Evolutionary conservation across 371 early-diverging fungal genomes (phyloP).

Genomic region (Haplosporangium sp.): DNA sequence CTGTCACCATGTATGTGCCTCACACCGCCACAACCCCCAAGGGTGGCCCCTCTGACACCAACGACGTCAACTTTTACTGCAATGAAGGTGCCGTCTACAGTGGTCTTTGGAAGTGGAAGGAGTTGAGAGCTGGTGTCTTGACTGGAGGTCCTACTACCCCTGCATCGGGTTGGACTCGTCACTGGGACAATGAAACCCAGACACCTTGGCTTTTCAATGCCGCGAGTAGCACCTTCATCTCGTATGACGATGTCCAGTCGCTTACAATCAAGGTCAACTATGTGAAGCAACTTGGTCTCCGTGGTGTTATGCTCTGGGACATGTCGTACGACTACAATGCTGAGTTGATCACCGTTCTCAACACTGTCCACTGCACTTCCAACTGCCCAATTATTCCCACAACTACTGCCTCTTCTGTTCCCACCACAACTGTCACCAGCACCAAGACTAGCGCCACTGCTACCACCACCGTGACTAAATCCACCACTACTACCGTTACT

Average conservation of each 20-base stretch:
- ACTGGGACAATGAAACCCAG: conserved; percentile 72
- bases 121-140: conserved; percentile 67
- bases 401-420: conserved; percentile 10
- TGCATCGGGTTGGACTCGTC: conserved; percentile 62
- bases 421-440: conserved; percentile 6
- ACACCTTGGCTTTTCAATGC: conserved; percentile 83
- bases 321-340: conserved; percentile 60
- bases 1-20: conserved; percentile 53
- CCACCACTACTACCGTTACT: conserved; percentile 17
- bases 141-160: conserved; percentile 58
- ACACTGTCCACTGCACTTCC: conserved; percentile 53
- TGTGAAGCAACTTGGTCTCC: conserved; percentile 62
- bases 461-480: conserved; percentile 1
- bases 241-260: conserved; percentile 75
- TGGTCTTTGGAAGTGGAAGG: conserved; percentile 74
- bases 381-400: conserved; percentile 24
- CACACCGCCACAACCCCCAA: conserved; percentile 60
- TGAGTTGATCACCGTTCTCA: conserved; percentile 62
- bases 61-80: conserved; percentile 59
- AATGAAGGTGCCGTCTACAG: conserved; percentile 42
- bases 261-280: conserved; percentile 69
- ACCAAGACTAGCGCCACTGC: background rate
- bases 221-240: conserved; percentile 63
- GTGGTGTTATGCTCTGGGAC: conserved; percentile 78
- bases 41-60: conserved; percentile 58